phyloP scores from a whole-genome alignment of 495 filamentous ascomycete genomes.

The Peziza echinospora region DNA sequence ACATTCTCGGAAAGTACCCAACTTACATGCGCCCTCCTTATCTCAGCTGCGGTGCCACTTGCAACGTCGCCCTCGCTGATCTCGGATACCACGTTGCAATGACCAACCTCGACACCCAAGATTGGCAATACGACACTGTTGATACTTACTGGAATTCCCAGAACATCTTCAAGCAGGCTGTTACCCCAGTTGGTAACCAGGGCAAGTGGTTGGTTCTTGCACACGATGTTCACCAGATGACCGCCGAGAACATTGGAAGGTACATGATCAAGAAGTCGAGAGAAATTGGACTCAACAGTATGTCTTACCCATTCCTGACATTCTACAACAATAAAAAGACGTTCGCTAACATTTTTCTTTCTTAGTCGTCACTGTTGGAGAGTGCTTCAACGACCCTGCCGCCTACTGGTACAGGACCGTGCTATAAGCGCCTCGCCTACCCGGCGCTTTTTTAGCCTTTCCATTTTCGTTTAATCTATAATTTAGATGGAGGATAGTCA shows the following conservation, averaged over 20 bases:
- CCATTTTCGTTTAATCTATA: too few relatives aligned
- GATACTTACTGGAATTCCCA: constrained; percentile 7
- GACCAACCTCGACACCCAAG: constrained; percentile 26
- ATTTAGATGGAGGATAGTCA: too few relatives aligned
- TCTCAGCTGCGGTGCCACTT: constrained; percentile 19
- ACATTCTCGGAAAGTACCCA: constrained; percentile 46
- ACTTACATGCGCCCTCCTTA: constrained; percentile 29
- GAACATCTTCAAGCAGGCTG: constrained; percentile 5
- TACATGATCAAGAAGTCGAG: constrained; percentile 21
- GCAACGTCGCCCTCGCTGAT: constrained; percentile 18
- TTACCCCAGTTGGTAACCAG: constrained; percentile 1
- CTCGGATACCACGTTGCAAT: constrained; percentile 26
- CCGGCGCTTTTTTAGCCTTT: too few relatives aligned
- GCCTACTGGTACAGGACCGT: constrained; percentile 50
- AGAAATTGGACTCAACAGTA: too few relatives aligned
- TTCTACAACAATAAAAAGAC: too few relatives aligned
- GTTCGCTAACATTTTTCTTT: too few relatives aligned
- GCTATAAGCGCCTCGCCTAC: too few relatives aligned
- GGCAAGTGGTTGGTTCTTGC: constrained; percentile 24
- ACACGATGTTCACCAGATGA: constrained; percentile 27
- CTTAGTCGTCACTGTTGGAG: constrained; percentile 43
- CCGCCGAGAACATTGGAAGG: constrained; percentile 21
- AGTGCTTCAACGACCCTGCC: constrained; percentile 49
- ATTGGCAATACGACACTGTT: constrained; percentile 23
- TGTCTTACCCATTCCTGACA: too few relatives aligned